Percentiles rank a stretch among this genome's conserved stretches.
Conservation (phyloP, 768 basidiomycete species). For the Lentinula detonsa region DNA sequence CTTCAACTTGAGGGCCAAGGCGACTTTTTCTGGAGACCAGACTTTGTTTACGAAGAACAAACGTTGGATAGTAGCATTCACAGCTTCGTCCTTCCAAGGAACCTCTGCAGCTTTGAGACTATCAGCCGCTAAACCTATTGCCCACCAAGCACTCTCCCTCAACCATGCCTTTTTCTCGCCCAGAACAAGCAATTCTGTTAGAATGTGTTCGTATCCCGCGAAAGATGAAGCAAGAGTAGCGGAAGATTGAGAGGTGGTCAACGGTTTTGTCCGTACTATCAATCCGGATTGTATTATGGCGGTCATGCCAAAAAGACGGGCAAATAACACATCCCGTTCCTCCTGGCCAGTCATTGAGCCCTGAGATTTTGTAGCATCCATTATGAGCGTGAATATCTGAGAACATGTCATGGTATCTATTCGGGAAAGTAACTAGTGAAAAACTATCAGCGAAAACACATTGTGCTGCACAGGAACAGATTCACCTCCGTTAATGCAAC, state of each 20-base stretch:
- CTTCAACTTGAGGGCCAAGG: constrained; percentile 70
- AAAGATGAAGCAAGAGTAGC: constrained; percentile 49
- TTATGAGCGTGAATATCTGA: constrained; percentile 71
- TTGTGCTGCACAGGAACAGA: constrained; percentile 7
- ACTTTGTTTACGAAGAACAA: constrained; percentile 47
- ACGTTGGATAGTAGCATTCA: constrained; percentile 40
- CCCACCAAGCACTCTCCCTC: constrained; percentile 88
- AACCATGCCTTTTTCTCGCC: constrained; percentile 89
- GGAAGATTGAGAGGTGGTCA: constrained; percentile 48
- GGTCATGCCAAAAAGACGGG: constrained; percentile 85
- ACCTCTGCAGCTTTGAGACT: constrained; percentile 51
- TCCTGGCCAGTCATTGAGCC: constrained; percentile 86
- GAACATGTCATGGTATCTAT: constrained; percentile 71
- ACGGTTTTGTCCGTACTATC: constrained; percentile 54
- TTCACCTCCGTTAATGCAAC: constrained; percentile 92
- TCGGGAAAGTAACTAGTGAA: constrained; percentile 64
- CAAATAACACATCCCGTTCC: constrained; percentile 89
- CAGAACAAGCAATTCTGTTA: constrained; percentile 57
- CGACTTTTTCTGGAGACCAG: constrained; percentile 91
- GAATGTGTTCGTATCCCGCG: constrained; percentile 49
- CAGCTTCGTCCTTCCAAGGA: constrained; percentile 66
- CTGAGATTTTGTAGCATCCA: constrained; percentile 64
- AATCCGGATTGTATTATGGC: constrained; percentile 83
- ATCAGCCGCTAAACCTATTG: constrained; percentile 59
- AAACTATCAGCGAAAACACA: constrained; percentile 3